Evolutionary conservation across 345 rosid genomes (phyloP), one percentile per base, ranked within the genome.

Genomic region (Aurinia saxatilis): DNA sequence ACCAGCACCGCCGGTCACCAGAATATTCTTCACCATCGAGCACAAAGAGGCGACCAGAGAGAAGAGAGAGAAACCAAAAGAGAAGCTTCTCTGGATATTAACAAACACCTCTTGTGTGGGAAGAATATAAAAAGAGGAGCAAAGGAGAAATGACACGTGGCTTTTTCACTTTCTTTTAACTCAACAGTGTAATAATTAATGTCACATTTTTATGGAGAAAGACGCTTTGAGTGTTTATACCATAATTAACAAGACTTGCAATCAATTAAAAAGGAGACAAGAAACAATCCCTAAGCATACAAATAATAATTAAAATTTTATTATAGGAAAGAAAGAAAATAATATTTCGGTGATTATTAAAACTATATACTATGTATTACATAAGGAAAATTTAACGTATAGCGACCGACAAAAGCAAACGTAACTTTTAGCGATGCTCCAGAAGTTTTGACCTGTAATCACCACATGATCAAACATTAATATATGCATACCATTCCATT

Each of bases 1-100:
- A 46, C 97, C 99, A 69, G 99, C 96, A 30, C 99, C 99, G 7
- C 99, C 99, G 59, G 95, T 88, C 16, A 95, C 97, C 50, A 95
- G 74, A 50, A 93, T 72, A 53, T 27, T 80, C 58, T 31, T 70
- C 51, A 75, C 69, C 85, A 79, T 81, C 17, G 31, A 55, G 60
- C 51, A 64, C 70, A 53, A 25, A 63, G 47, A 70, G 21, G 31
- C 55, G 65, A 53, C n/a, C n/a, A n/a, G 5, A 70, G 73, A 54
- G 42, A 8, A 12, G 30, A 19, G 39, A 35, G 57, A 45, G 27
- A 14, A 11, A 47, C 49, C 39, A 27, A 66, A 57, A 66, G 67
- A 13, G 76, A 77, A 73, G 73, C 60, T 70, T 70, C 70, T 56
- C 36, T 65, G 18, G 31, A 58, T 21, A 40, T 47, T 51, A 45